Percentiles rank a stretch among this genome's conserved stretches.
phyloP scores from a whole-genome alignment of 1,139 yeast genomes.

The Yamadazyma diddensiae region DNA sequence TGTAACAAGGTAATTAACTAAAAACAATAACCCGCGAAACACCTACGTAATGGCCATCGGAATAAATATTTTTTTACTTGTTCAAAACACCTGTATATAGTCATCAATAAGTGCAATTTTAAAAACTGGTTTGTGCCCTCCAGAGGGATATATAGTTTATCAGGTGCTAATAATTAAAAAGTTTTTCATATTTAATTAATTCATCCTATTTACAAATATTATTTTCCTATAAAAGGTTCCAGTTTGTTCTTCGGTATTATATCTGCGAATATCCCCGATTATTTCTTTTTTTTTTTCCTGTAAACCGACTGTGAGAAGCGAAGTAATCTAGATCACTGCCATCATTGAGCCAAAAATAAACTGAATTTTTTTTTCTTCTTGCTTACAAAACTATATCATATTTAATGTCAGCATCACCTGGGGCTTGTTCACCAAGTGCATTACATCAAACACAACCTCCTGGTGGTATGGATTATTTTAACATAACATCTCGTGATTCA shows the following conservation, averaged over 20 bases:
- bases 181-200: too few relatives aligned
- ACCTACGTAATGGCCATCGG: constrained; percentile 1
- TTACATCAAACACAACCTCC: constrained; percentile 1
- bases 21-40: constrained; percentile 1
- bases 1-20: not conserved
- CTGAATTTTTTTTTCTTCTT: not conserved
- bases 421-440: constrained; percentile 8
- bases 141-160: not conserved
- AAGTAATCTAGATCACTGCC: not conserved
- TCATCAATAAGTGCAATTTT: not conserved
- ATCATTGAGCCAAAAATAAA: not conserved
- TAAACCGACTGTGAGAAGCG: too few relatives aligned
- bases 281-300: not conserved
- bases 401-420: constrained; percentile 9
- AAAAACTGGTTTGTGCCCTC: not conserved
- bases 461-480: constrained; percentile 7
- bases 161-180: too few relatives aligned
- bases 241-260: too few relatives aligned
- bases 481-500: not conserved
- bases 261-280: too few relatives aligned
- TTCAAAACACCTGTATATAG: constrained; percentile 1
- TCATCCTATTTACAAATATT: too few relatives aligned
- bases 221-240: too few relatives aligned
- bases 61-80: not conserved
- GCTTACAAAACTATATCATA: not conserved